Conservation (phyloP, 2,329 filamentous ascomycete species). For the Venturiaceae sp. region DNA sequence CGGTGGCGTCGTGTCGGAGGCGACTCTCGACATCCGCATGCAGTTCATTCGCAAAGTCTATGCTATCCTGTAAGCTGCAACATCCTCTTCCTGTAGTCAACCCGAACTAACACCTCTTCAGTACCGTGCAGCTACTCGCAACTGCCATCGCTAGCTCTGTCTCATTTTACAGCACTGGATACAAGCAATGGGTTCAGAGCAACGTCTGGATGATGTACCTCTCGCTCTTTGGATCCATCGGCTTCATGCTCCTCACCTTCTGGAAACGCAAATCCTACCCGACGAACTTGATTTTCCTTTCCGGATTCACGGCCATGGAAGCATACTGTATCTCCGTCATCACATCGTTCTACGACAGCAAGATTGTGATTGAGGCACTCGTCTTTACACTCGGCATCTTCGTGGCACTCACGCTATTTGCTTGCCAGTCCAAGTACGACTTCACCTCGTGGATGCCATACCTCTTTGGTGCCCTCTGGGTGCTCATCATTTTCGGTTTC, state of each 20-base stretch:
- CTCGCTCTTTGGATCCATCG: constrained; percentile 75
- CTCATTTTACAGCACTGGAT: constrained; percentile 72
- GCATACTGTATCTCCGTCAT: constrained; percentile 90
- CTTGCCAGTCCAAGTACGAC: constrained; percentile 96
- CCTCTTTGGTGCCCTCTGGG: constrained; percentile 84
- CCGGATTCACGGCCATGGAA: constrained; percentile 81
- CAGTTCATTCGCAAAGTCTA: constrained; percentile 97
- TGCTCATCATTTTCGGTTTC: constrained; percentile 84
- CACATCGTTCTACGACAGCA: constrained; percentile 77
- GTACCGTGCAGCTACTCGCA: constrained; percentile 80
- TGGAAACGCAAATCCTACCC: constrained; percentile 97
- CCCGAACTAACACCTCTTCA: constrained; percentile 15
- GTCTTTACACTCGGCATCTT: constrained; percentile 68
- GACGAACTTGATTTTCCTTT: constrained; percentile 86
- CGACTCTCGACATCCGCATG: constrained; percentile 90
- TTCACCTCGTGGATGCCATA: constrained; percentile 97
- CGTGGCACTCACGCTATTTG: constrained; percentile 62
- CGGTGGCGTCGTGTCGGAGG: constrained; percentile 86
- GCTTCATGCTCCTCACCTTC: constrained; percentile 78
- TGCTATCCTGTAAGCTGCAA: constrained; percentile 61
- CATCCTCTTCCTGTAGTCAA: neutral
- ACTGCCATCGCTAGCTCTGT: constrained; percentile 73
- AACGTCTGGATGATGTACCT: constrained; percentile 79
- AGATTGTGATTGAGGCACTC: constrained; percentile 82
- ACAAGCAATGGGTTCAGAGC: constrained; percentile 78